Percentiles rank a stretch among this genome's conserved stretches.
These are phyloP conservation scores for Solanum raphanifolium DNA, from an alignment of 257 asterid genomes.

Conservation along the genomic window DNA sequence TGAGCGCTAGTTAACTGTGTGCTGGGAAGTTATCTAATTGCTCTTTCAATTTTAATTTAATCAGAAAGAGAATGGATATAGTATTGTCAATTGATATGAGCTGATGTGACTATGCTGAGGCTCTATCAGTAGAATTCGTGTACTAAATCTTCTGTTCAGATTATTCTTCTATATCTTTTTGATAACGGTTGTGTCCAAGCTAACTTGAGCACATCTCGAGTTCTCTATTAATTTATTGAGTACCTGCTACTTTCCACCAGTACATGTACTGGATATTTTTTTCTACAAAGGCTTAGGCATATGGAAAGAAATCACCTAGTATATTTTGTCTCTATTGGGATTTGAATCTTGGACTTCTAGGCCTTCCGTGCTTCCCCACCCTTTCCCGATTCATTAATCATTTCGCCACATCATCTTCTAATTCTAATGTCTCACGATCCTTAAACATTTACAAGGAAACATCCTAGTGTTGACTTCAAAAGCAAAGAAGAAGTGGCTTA, in stretches of 20 bases:
- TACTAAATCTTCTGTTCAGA: background rate
- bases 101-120: background rate
- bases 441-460: background rate
- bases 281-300: background rate
- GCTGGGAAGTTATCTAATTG: background rate
- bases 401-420: background rate
- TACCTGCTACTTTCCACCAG: background rate
- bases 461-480: background rate
- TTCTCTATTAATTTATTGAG: background rate
- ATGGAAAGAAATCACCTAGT: background rate
- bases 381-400: background rate
- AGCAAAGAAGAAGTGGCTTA: background rate
- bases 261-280: background rate
- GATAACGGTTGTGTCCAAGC: background rate
- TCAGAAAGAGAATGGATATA: background rate
- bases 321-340: background rate
- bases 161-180: background rate
- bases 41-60: background rate
- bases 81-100: background rate
- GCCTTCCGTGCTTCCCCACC: background rate
- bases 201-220: background rate
- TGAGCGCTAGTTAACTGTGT: background rate
- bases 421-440: background rate
- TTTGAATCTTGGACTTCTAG: background rate
- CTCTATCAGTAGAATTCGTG: background rate